A percentile compares a stretch with the other conserved stretches of the same genome.
Evolutionary conservation across 345 rosid genomes (phyloP).

Genomic region (Bruguiera gymnorhiza): DNA sequence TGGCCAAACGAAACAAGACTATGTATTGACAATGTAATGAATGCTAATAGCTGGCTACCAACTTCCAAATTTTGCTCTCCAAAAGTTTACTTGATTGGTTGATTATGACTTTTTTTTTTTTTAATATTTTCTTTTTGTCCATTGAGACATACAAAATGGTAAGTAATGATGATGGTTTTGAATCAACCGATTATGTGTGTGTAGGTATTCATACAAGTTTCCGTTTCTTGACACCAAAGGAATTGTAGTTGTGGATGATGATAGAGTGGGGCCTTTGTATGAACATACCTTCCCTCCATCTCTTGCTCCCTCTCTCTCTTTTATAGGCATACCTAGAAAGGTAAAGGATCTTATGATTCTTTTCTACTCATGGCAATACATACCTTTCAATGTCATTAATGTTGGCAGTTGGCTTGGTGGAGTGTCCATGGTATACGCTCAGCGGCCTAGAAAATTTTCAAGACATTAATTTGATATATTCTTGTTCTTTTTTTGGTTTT

Average conservation of each 20-base stretch:
- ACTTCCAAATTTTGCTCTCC: not conserved
- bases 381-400: not conserved
- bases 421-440: not conserved
- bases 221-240: slow-evolving; percentile 99
- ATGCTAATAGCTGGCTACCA: no score
- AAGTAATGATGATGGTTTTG: not conserved
- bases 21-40: not conserved
- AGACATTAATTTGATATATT: not conserved
- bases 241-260: slow-evolving; percentile 75
- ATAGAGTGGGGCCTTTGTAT: slow-evolving; percentile 87
- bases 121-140: not conserved
- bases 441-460: not conserved
- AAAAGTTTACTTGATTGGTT: slow-evolving; percentile 21
- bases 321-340: slow-evolving; percentile 87
- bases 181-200: slow-evolving; percentile 3
- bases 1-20: not conserved
- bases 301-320: slow-evolving; percentile 87
- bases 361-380: not conserved
- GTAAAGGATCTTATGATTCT: slow-evolving; percentile 22
- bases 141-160: not conserved
- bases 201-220: slow-evolving; percentile 80
- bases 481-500: not conserved
- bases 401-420: not conserved
- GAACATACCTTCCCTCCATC: slow-evolving; percentile 96
- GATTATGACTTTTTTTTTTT: slow-evolving; percentile 15